phyloP scores from a whole-genome alignment of 1,284 basidiomycete species.

The Cerioporus squamosus region DNA sequence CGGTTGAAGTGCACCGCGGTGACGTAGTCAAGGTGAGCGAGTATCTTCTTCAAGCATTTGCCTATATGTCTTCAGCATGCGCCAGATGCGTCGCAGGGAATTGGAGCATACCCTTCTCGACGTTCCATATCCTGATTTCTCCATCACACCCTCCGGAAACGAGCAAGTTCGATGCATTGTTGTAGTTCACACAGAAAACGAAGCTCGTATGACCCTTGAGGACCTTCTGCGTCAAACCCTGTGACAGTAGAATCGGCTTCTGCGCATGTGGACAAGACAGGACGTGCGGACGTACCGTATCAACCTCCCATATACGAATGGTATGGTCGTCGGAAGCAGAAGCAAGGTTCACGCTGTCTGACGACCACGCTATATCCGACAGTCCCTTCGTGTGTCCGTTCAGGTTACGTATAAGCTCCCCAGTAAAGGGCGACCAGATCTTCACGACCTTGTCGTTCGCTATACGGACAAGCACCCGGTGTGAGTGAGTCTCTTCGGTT shows the following conservation, averaged over 20 bases:
- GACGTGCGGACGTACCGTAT: slow-evolving; percentile 55
- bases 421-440: slow-evolving; percentile 81
- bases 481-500: not conserved
- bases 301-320: slow-evolving; percentile 85
- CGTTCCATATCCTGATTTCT: slow-evolving; percentile 92
- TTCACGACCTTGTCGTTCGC: slow-evolving; percentile 79
- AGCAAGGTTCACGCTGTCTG: slow-evolving; percentile 81
- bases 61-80: slow-evolving; percentile 44
- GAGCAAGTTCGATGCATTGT: slow-evolving; percentile 83
- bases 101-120: slow-evolving; percentile 62
- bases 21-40: slow-evolving; percentile 95
- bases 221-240: slow-evolving; percentile 71
- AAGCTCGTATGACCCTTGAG: slow-evolving; percentile 86
- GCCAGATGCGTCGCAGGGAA: not conserved
- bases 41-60: slow-evolving; percentile 80
- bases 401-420: slow-evolving; percentile 75
- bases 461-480: slow-evolving; percentile 33
- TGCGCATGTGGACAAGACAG: not conserved
- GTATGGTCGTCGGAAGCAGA: slow-evolving; percentile 91
- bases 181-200: slow-evolving; percentile 93
- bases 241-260: not conserved
- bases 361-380: slow-evolving; percentile 88
- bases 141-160: slow-evolving; percentile 95
- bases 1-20: slow-evolving; percentile 93
- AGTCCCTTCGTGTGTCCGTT: slow-evolving; percentile 81